phyloP scores from a whole-genome alignment of 2,329 filamentous ascomycete species.

The Aspergillus costaricaensis region DNA sequence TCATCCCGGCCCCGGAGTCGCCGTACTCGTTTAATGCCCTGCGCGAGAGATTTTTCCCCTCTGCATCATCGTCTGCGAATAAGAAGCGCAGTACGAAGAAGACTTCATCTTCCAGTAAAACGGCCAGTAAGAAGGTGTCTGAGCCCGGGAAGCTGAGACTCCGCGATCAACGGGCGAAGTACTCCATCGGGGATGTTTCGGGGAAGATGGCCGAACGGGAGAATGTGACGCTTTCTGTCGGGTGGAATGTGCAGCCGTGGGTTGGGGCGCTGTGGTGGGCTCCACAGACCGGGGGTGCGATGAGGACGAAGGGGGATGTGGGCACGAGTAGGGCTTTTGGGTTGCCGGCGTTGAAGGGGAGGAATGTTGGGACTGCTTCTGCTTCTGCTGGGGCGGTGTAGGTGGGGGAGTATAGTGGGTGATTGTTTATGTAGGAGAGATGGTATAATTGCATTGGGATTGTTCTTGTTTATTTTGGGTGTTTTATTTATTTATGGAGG shows the following conservation, averaged over 20 bases:
- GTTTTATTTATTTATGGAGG: too few relatives aligned
- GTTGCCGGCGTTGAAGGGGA: slow-evolving; percentile 57
- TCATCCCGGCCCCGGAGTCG: slow-evolving; percentile 69
- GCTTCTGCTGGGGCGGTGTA: slow-evolving; percentile 9
- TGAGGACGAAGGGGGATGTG: slow-evolving; percentile 54
- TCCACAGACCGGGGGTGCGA: slow-evolving; percentile 51
- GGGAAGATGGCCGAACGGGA: slow-evolving; percentile 73
- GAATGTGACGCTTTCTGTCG: slow-evolving; percentile 76
- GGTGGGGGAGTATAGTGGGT: neutral
- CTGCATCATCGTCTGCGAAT: slow-evolving; percentile 8
- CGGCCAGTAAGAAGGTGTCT: slow-evolving; percentile 16
- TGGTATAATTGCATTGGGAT: neutral
- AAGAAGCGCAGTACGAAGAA: slow-evolving; percentile 25
- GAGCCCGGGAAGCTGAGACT: slow-evolving; percentile 68
- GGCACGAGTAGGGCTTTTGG: slow-evolving; percentile 56
- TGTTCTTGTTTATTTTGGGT: neutral
- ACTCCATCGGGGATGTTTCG: slow-evolving; percentile 89
- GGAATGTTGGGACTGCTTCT: slow-evolving; percentile 29
- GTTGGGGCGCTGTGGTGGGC: slow-evolving; percentile 88
- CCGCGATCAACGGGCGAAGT: slow-evolving; percentile 87
- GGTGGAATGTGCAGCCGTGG: slow-evolving; percentile 98
- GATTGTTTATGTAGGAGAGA: neutral
- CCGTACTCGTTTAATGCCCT: slow-evolving; percentile 45
- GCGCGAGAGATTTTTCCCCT: slow-evolving; percentile 38
- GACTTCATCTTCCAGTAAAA: slow-evolving; percentile 22